A percentile compares a stretch with the other conserved stretches of the same genome.
Evolutionary conservation across 495 filamentous ascomycete species (phyloP).

Genomic region (Neurospora africana): DNA sequence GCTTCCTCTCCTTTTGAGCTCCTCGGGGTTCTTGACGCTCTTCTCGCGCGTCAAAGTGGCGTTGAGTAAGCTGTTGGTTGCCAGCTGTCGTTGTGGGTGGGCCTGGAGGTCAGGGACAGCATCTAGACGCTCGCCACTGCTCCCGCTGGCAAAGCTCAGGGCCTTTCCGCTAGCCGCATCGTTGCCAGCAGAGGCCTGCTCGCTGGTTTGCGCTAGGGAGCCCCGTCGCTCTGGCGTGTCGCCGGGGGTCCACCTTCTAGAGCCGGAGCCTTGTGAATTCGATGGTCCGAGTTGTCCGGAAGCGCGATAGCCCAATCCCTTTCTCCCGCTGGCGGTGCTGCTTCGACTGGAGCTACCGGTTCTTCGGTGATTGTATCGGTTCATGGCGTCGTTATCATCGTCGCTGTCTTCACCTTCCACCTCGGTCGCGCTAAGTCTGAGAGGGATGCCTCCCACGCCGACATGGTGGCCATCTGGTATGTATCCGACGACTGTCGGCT

Average conservation of each 20-base stretch:
- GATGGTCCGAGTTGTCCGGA: constrained; percentile 31
- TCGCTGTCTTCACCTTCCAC: constrained; percentile 74
- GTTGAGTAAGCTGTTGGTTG: constrained; percentile 42
- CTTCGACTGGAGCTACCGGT: constrained; percentile 69
- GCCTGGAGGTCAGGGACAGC: constrained; percentile 33
- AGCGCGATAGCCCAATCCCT: constrained; percentile 45
- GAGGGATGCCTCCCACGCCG: constrained; percentile 65
- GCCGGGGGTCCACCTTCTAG: constrained; percentile 53
- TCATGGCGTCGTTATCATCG: constrained; percentile 53
- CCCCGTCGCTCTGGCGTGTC: constrained; percentile 51
- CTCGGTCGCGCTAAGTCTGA: constrained; percentile 87
- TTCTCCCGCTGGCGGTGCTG: constrained; percentile 57
- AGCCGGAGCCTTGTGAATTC: constrained; percentile 24
- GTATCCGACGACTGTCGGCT: constrained; percentile 60
- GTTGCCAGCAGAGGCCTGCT: constrained; percentile 21
- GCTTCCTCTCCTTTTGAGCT: constrained; percentile 74
- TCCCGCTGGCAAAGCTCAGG: constrained; percentile 41
- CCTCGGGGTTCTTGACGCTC: constrained; percentile 62
- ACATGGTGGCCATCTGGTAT: constrained; percentile 61
- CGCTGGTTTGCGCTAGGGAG: constrained; percentile 31
- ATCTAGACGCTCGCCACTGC: constrained; percentile 43
- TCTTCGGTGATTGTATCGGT: constrained; percentile 53
- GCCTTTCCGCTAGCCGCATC: constrained; percentile 34
- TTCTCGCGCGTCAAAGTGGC: constrained; percentile 46
- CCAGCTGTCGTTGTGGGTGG: constrained; percentile 27